phyloP scores from a whole-genome alignment of 352 stramenopile genomes.

The Phytopythium delawarense region DNA sequence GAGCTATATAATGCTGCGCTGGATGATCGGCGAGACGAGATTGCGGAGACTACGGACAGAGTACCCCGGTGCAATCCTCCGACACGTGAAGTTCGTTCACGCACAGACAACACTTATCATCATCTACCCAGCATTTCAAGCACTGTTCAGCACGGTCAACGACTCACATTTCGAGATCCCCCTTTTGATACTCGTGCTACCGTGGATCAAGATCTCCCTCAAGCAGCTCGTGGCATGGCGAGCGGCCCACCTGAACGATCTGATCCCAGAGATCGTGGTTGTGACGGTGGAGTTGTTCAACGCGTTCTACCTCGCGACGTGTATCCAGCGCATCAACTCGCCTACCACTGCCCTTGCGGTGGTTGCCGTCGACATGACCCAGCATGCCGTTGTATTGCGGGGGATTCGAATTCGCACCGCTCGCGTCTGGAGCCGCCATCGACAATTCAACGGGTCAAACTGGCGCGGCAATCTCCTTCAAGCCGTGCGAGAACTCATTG shows the following conservation, averaged over 20 bases:
- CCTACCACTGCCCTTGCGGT: not conserved
- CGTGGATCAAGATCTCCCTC: conserved; percentile 8
- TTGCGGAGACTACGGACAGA: not conserved
- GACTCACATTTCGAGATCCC: not conserved
- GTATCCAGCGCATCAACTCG: conserved; percentile 10
- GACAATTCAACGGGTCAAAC: not conserved
- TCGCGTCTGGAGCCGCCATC: not conserved
- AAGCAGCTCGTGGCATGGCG: conserved; percentile 4
- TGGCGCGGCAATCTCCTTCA: not conserved
- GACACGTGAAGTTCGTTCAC: conserved; percentile 3
- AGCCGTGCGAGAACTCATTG: not conserved
- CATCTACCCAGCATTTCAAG: conserved; percentile 11
- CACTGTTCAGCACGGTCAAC: conserved; percentile 6
- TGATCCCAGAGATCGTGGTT: conserved; percentile 9
- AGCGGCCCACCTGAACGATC: conserved; percentile 3
- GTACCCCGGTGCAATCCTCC: not conserved
- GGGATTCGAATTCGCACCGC: not conserved
- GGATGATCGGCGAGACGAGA: not conserved
- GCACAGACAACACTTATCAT: conserved; percentile 8
- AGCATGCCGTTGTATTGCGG: not conserved
- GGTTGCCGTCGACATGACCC: not conserved
- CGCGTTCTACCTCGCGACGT: conserved; percentile 16
- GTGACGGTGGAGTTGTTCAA: conserved; percentile 20
- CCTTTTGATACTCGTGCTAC: conserved; percentile 4
- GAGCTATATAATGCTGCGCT: not conserved